Evolutionary conservation across 106 monocot species (phyloP), one percentile per base, ranked within the genome.

Genomic region (Platanthera zijinensis): DNA sequence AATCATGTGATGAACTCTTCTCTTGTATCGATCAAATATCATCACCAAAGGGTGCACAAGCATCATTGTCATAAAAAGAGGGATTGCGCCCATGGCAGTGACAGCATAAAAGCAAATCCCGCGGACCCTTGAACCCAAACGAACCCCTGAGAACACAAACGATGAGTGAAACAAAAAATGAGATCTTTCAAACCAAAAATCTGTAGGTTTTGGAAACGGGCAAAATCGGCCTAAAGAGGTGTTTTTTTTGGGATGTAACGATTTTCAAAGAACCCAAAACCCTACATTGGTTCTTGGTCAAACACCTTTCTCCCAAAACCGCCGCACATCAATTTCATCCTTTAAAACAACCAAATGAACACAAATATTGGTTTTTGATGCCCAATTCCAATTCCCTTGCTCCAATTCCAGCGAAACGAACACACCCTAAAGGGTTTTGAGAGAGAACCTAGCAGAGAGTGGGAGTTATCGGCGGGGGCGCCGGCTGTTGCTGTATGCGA

Each of bases 91-190:
- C 4, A 82, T 73, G 0, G 84, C 81, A 47, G 87, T 82, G 48
- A 94, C 74, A 3, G 66, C 50, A 75, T 92, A 99, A 79, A 99
- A 99, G 79, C 85, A 91, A 71, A 88, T 64, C 45, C 88, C 97
- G 71, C 94, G 84, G 18, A 89, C 67, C 83, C 76, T 87, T 30
- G 97, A 79, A 82, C n/a, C 70, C 81, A 88, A 66, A 48, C 77
- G 76, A 57, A 62, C 75, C 70, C 82, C 87, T 91, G 83, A 46
- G 10, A 63, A 68, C 15, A 66, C 10, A 71, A 50, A 45, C 4
- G 7, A 52, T 19, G 14, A 68, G 52, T 15, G 6, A 17, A 28
- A n/a, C n/a, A 25, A n/a, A 66, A 75, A n/a, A 15, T 22, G 13
- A 48, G 6, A 30, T 13, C 39, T 50, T 74, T 5, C 0, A 25